A percentile compares a stretch with the other conserved stretches of the same genome.
Conservation (phyloP, 2,329 filamentous ascomycete genomes). For the Pyrenophora seminiperda region DNA sequence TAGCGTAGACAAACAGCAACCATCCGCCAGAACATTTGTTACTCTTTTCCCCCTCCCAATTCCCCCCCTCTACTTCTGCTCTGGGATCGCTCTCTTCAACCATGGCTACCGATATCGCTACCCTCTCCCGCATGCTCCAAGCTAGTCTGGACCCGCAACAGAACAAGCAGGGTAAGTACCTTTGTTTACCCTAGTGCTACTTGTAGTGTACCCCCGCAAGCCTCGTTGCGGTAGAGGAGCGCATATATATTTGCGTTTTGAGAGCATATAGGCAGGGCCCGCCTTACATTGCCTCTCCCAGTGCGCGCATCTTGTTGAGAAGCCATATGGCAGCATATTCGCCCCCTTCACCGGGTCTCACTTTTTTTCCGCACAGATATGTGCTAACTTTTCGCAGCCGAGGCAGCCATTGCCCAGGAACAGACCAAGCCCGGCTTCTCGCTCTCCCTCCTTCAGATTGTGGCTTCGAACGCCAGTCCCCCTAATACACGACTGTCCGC, state of each 20-base stretch:
- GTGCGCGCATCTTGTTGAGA: not conserved
- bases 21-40: slow-evolving; percentile 22
- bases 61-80: slow-evolving; percentile 1
- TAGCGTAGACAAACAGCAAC: slow-evolving; percentile 22
- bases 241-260: not conserved
- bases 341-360: slow-evolving; percentile 4
- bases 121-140: slow-evolving; percentile 81
- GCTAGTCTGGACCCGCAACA: slow-evolving; percentile 86
- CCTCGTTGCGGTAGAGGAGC: not conserved
- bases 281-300: not conserved
- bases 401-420: slow-evolving; percentile 76
- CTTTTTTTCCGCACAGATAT: not conserved
- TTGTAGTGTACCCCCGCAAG: not conserved
- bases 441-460: slow-evolving; percentile 82
- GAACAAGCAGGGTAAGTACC: slow-evolving; percentile 79
- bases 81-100: slow-evolving; percentile 10
- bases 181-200: slow-evolving; percentile 19
- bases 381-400: slow-evolving; percentile 63
- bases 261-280: not conserved
- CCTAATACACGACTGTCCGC: slow-evolving; percentile 82
- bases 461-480: slow-evolving; percentile 74
- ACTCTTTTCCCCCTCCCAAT: slow-evolving; percentile 5
- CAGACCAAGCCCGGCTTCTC: slow-evolving; percentile 87
- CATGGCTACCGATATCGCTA: slow-evolving; percentile 67
- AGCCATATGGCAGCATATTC: not conserved